A percentile compares a stretch with the other conserved stretches of the same genome.
Conservation (phyloP, 352 stramenopile species). For the Hyaloperonospora brassicae region DNA sequence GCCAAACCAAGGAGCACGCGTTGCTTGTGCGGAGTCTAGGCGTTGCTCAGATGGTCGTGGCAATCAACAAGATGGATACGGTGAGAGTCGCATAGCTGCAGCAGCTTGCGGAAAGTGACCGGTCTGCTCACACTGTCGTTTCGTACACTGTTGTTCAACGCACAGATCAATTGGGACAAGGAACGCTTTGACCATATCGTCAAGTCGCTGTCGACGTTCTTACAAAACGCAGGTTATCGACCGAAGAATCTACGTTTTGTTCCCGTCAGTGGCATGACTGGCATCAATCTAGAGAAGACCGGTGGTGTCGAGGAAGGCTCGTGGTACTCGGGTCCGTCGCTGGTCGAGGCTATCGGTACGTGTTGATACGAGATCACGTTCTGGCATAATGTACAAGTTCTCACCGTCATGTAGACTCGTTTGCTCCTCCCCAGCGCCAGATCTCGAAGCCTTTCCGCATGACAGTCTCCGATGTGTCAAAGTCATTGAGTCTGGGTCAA, state of each 20-base stretch:
- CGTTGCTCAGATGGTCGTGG: conserved; percentile 93
- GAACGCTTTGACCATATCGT: conserved; percentile 75
- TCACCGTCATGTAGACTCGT: conserved; percentile 39
- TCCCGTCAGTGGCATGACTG: conserved; percentile 79
- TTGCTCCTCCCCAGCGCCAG: conserved; percentile 63
- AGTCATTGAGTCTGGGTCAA: conserved; percentile 74
- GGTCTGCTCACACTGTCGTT: conserved; percentile 4
- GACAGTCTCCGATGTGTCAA: conserved; percentile 78
- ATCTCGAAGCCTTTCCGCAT: conserved; percentile 83
- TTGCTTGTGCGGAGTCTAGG: conserved; percentile 90
- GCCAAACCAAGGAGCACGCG: conserved; percentile 97
- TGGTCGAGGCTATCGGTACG: conserved; percentile 73
- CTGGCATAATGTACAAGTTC: not conserved
- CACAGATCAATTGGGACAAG: conserved; percentile 57
- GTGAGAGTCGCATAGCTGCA: conserved; percentile 19
- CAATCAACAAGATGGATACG: conserved; percentile 97
- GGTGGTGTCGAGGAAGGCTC: conserved; percentile 36
- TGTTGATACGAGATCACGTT: not conserved
- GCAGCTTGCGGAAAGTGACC: not conserved
- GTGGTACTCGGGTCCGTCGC: conserved; percentile 75
- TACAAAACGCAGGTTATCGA: conserved; percentile 67
- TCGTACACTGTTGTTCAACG: not conserved
- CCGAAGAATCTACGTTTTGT: conserved; percentile 81
- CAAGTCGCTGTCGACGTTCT: conserved; percentile 61
- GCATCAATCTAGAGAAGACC: conserved; percentile 73